Conservation (phyloP, 2,329 filamentous ascomycete species). For the Coccinonectria pachysandricola region DNA sequence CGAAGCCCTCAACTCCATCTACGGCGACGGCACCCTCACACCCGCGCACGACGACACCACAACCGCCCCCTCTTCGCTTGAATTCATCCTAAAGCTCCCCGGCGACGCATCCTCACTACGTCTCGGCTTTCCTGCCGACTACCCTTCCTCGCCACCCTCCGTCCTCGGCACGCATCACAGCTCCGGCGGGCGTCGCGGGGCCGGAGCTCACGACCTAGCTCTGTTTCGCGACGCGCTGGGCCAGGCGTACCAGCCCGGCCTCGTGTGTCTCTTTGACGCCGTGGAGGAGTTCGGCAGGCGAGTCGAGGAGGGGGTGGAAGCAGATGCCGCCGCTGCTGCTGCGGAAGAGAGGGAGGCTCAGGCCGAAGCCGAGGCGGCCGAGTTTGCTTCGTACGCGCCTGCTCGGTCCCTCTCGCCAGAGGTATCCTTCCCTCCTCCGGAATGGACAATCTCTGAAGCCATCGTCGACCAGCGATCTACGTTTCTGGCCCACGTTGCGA, state of each 20-base stretch:
- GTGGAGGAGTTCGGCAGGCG: slow-evolving; percentile 59
- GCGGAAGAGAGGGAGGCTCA: slow-evolving; percentile 15
- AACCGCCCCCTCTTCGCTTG: too few relatives aligned
- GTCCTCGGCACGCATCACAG: slow-evolving; percentile 75
- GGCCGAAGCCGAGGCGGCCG: slow-evolving; percentile 4
- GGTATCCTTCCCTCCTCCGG: slow-evolving; percentile 16
- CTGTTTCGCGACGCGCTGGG: slow-evolving; percentile 57
- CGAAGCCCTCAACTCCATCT: slow-evolving; percentile 77
- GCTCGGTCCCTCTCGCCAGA: too few relatives aligned
- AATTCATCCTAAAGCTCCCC: slow-evolving; percentile 60
- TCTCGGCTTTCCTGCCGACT: slow-evolving; percentile 60
- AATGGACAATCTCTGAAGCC: slow-evolving; percentile 65
- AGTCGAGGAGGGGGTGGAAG: slow-evolving; percentile 21
- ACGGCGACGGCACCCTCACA: slow-evolving; percentile 55
- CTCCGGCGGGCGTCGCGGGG: slow-evolving; percentile 61
- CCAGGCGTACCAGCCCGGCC: slow-evolving; percentile 59
- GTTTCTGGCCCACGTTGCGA: slow-evolving; percentile 70
- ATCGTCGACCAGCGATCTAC: slow-evolving; percentile 76
- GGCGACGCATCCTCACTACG: slow-evolving; percentile 47
- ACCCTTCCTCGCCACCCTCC: slow-evolving; percentile 63
- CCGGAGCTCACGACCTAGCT: slow-evolving; percentile 60
- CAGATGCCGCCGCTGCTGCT: slow-evolving; percentile 14
- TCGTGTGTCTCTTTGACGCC: slow-evolving; percentile 85
- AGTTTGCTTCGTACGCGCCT: slow-evolving; percentile 1
- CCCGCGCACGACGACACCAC: slow-evolving; percentile 23